Conservation (phyloP, 345 rosid species). For the Melaleuca quinquenervia region DNA sequence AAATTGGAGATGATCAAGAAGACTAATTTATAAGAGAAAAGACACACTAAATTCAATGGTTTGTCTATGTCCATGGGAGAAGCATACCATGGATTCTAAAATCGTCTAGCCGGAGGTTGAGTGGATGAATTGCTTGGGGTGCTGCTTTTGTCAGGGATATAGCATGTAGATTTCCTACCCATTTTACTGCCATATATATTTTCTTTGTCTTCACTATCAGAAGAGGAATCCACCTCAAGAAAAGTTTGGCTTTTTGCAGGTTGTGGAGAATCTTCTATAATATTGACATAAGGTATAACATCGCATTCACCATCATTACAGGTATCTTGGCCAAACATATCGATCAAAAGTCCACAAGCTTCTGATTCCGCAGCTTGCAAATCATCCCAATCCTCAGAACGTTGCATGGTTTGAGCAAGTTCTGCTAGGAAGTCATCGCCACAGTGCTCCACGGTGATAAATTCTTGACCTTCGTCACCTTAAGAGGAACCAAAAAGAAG, state of each 20-base stretch:
- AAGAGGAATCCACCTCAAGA: conserved; percentile 52
- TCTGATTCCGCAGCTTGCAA: conserved; percentile 52
- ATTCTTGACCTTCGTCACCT: conserved; percentile 82
- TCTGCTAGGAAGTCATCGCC: conserved; percentile 84
- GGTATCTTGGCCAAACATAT: conserved; percentile 32
- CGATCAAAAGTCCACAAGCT: conserved; percentile 59
- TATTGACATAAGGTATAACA: conserved; percentile 14
- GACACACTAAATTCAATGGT: background rate
- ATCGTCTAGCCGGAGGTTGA: conserved; percentile 6
- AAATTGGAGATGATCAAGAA: background rate
- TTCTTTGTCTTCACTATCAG: conserved; percentile 26
- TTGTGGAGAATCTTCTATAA: conserved; percentile 45
- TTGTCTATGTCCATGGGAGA: background rate
- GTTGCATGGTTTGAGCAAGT: conserved; percentile 64
- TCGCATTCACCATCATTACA: background rate
- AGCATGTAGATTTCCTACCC: conserved; percentile 1
- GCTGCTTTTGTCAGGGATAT: too few relatives aligned
- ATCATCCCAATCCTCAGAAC: conserved; percentile 89
- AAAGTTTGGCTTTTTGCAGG: conserved; percentile 14
- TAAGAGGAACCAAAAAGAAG: background rate
- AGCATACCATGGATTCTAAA: background rate
- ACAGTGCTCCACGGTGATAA: conserved; percentile 67
- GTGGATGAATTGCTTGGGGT: background rate
- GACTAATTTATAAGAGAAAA: background rate
- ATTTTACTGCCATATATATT: conserved; percentile 3